Conservation (phyloP, 257 asterid genomes). For the Rhazya stricta region DNA sequence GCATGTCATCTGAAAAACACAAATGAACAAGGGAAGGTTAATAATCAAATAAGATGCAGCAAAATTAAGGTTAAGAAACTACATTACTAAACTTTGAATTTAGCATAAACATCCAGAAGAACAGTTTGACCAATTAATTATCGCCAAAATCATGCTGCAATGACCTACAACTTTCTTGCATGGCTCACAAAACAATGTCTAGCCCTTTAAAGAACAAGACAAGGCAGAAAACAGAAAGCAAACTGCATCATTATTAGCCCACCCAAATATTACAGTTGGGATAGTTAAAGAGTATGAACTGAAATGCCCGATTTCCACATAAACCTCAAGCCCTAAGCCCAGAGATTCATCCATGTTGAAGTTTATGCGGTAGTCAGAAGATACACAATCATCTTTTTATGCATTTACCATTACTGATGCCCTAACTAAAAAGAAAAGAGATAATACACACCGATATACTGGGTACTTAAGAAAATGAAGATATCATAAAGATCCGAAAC, state of each 20-base stretch:
- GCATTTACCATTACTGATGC: background rate
- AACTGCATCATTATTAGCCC: background rate
- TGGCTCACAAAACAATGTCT: background rate
- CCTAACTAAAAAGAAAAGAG: background rate
- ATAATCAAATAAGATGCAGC: background rate
- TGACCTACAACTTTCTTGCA: background rate
- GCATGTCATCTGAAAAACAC: constrained; percentile 76
- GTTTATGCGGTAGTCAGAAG: background rate
- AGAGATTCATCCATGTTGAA: background rate
- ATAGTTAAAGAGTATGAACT: background rate
- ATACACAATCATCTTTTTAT: background rate
- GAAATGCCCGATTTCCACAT: background rate
- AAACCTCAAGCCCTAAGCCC: background rate
- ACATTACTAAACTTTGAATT: background rate
- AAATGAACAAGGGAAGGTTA: constrained; percentile 13
- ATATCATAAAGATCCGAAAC: background rate
- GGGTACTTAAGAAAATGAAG: background rate
- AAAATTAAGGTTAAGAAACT: background rate
- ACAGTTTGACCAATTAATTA: constrained; percentile 7
- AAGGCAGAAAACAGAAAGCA: constrained; percentile 8
- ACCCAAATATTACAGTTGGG: background rate
- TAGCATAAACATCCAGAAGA: background rate
- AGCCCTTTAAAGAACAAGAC: background rate
- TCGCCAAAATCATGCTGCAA: background rate
- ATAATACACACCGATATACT: background rate